Percentiles rank a stretch among this genome's conserved stretches.
Evolutionary conservation across 2,329 filamentous ascomycete genomes (phyloP).

Genomic region (Peltaster fructicola): DNA sequence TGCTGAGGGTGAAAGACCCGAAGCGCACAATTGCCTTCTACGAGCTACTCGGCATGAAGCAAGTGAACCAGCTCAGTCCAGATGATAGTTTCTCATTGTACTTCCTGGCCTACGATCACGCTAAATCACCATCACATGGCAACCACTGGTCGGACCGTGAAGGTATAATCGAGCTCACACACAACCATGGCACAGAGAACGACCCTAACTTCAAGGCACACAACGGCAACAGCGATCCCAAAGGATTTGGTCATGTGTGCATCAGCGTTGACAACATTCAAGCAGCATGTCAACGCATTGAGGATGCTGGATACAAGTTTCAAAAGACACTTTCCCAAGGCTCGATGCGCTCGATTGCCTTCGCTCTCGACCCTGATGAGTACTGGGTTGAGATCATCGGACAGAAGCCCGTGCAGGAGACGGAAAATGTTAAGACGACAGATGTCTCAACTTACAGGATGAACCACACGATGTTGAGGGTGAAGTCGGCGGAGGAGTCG

Average conservation of each 20-base stretch:
- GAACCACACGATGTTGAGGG: slow-evolving; percentile 88
- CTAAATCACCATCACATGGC: slow-evolving; percentile 54
- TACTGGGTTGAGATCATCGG: slow-evolving; percentile 62
- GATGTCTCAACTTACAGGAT: slow-evolving; percentile 57
- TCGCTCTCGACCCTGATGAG: slow-evolving; percentile 43
- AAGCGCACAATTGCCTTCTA: slow-evolving; percentile 77
- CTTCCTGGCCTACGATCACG: slow-evolving; percentile 77
- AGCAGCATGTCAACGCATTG: slow-evolving; percentile 73
- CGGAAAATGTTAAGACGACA: slow-evolving; percentile 53
- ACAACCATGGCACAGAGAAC: slow-evolving; percentile 75
- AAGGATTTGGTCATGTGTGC: slow-evolving; percentile 70
- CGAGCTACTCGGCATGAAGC: slow-evolving; percentile 72
- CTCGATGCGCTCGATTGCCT: slow-evolving; percentile 73
- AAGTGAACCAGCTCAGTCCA: slow-evolving; percentile 64
- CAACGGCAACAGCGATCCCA: slow-evolving; percentile 85
- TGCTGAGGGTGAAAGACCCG: slow-evolving; percentile 73
- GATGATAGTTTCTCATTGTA: slow-evolving; percentile 90
- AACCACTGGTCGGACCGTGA: slow-evolving; percentile 58
- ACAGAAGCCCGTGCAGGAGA: slow-evolving; percentile 52
- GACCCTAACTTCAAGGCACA: slow-evolving; percentile 64
- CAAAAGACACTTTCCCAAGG: slow-evolving; percentile 90
- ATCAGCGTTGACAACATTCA: slow-evolving; percentile 54
- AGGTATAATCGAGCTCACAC: slow-evolving; percentile 66
- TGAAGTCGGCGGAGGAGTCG: slow-evolving; percentile 45
- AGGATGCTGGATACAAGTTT: slow-evolving; percentile 80